phyloP scores from a whole-genome alignment of 805 yeast genomes.

The Ogataea trehalophila region DNA sequence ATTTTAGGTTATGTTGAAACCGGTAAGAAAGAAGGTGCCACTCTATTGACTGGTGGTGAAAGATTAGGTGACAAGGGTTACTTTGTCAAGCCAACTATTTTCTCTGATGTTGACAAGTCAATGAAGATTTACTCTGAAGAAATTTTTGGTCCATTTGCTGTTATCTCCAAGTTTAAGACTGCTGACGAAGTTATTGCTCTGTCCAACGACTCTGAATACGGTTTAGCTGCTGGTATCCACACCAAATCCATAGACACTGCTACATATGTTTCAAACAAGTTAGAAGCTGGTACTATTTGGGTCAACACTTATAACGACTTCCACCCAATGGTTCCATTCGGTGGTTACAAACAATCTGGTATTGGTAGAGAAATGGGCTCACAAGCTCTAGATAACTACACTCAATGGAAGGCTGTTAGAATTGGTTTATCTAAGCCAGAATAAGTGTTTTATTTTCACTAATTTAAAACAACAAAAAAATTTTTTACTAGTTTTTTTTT shows the following conservation, averaged over 20 bases:
- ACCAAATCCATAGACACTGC: conserved; percentile 60
- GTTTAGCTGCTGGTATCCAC: conserved; percentile 80
- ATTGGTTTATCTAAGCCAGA: conserved; percentile 17
- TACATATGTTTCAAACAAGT: conserved; percentile 54
- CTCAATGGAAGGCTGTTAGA: conserved; percentile 74
- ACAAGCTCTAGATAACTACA: conserved; percentile 71
- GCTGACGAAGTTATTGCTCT: conserved; percentile 59
- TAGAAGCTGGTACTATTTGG: conserved; percentile 78
- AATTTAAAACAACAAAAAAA: no score
- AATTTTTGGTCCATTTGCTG: conserved; percentile 78
- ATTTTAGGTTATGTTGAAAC: conserved; percentile 60
- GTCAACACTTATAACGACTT: conserved; percentile 76
- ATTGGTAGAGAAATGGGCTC: conserved; percentile 85
- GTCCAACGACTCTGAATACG: conserved; percentile 71
- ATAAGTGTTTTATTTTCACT: no score
- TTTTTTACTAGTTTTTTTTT: no score
- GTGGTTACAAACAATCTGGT: conserved; percentile 78
- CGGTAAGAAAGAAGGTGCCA: conserved; percentile 68
- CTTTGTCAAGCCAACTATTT: conserved; percentile 70
- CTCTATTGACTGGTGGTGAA: conserved; percentile 66
- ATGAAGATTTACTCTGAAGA: conserved; percentile 67
- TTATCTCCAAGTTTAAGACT: conserved; percentile 61
- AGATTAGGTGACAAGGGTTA: conserved; percentile 61
- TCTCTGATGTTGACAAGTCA: conserved; percentile 59
- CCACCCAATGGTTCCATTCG: conserved; percentile 57